Conservation (phyloP, 2,329 filamentous ascomycete species). For the Didymella lethalis region DNA sequence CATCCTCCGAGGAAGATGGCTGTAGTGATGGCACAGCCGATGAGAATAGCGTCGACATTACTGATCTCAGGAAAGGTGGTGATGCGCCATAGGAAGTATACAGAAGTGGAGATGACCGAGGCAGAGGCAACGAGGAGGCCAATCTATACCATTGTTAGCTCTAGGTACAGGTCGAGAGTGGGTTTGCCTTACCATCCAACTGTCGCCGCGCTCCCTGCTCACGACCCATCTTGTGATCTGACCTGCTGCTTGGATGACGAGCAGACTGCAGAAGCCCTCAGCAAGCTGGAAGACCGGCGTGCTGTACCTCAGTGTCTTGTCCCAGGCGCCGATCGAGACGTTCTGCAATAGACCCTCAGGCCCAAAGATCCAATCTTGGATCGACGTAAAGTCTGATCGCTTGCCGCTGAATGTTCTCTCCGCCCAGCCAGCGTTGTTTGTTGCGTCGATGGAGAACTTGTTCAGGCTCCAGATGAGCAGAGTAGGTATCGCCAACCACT, state of each 20-base stretch:
- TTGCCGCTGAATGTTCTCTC: slow-evolving; percentile 77
- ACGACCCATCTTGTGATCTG: slow-evolving; percentile 96
- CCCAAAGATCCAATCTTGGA: slow-evolving; percentile 89
- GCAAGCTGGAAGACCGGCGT: slow-evolving; percentile 93
- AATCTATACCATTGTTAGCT: slow-evolving; percentile 69
- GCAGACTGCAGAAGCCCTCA: slow-evolving; percentile 94
- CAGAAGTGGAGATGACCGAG: slow-evolving; percentile 88
- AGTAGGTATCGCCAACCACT: slow-evolving; percentile 85
- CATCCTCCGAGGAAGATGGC: slow-evolving; percentile 92
- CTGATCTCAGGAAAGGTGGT: slow-evolving; percentile 91
- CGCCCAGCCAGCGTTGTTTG: slow-evolving; percentile 75
- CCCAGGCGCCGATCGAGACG: slow-evolving; percentile 84
- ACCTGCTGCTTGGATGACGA: slow-evolving; percentile 93
- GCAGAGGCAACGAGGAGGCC: slow-evolving; percentile 85
- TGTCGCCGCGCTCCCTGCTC: slow-evolving; percentile 90
- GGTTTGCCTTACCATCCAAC: slow-evolving; percentile 80
- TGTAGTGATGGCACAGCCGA: slow-evolving; percentile 90
- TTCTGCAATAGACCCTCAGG: slow-evolving; percentile 81
- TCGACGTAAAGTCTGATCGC: slow-evolving; percentile 68
- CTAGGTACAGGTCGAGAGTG: not conserved
- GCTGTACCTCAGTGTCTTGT: slow-evolving; percentile 85
- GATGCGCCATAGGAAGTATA: slow-evolving; percentile 96
- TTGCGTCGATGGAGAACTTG: slow-evolving; percentile 92
- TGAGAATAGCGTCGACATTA: slow-evolving; percentile 90
- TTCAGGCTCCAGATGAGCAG: slow-evolving; percentile 95